phyloP scores from a whole-genome alignment of 345 rosid genomes.

The Gossypium stocksii region DNA sequence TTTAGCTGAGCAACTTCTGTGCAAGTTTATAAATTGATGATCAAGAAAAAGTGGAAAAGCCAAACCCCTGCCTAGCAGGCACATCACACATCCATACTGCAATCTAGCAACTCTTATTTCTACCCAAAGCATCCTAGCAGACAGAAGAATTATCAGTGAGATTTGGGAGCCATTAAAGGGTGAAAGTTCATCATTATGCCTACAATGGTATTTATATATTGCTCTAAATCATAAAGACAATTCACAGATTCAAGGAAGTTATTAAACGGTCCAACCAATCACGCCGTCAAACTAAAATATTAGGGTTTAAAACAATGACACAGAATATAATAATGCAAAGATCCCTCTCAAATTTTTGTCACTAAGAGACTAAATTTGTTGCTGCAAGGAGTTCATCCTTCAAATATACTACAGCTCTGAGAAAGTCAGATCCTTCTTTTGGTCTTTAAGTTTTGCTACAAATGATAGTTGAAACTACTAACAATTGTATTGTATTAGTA shows the following conservation, averaged over 20 bases:
- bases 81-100: not conserved
- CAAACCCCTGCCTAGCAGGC: not conserved
- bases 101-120: not conserved
- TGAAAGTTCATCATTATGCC: not conserved
- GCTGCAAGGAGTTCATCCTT: not conserved
- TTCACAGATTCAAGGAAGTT: not conserved
- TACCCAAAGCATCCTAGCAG: slow-evolving; percentile 2
- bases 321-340: not conserved
- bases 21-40: not conserved
- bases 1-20: not conserved
- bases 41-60: not conserved
- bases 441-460: not conserved
- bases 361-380: not conserved
- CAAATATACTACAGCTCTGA: not conserved
- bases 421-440: not conserved
- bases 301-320: not conserved
- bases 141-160: not conserved
- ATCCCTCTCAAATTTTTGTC: not conserved
- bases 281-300: not conserved
- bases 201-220: not conserved
- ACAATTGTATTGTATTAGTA: not conserved
- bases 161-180: not conserved
- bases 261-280: not conserved
- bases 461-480: not conserved
- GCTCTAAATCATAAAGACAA: not conserved